phyloP scores from a whole-genome alignment of 108 stramenopile species.

The Cyclotella baltica region DNA sequence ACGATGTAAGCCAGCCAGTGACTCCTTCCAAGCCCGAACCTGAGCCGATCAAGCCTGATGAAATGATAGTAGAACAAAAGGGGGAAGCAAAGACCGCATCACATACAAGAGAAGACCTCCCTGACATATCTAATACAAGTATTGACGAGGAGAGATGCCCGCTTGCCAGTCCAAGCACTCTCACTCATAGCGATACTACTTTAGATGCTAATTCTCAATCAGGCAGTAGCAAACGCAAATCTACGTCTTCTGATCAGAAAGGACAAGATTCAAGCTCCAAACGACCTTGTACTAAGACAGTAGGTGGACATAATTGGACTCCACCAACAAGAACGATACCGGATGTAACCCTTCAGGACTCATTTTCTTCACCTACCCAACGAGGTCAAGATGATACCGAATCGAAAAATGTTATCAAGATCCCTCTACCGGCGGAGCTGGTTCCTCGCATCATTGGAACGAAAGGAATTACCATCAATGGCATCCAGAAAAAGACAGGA shows the following conservation, averaged over 20 bases:
- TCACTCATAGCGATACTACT: not conserved
- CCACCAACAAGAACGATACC: not conserved
- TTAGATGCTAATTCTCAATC: not conserved
- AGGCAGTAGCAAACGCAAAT: not conserved
- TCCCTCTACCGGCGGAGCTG: not conserved
- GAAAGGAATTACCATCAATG: not conserved
- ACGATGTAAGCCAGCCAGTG: not conserved
- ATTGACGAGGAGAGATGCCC: not conserved
- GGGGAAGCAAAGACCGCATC: too few relatives aligned
- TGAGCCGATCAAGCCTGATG: too few relatives aligned
- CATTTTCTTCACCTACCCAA: not conserved
- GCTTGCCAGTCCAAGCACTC: not conserved
- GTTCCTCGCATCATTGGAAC: not conserved
- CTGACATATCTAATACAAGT: not conserved
- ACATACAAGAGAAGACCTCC: not conserved
- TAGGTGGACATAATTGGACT: not conserved
- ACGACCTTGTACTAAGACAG: not conserved
- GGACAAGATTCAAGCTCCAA: not conserved
- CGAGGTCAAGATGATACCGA: too few relatives aligned
- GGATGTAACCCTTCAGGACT: not conserved
- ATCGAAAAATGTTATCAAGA: not conserved
- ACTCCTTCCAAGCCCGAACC: too few relatives aligned
- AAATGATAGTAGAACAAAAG: too few relatives aligned
- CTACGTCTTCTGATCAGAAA: not conserved
- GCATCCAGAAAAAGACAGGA: conserved; percentile 1